phyloP scores from a whole-genome alignment of 2,329 filamentous ascomycete species.

The Didymella exigua region DNA sequence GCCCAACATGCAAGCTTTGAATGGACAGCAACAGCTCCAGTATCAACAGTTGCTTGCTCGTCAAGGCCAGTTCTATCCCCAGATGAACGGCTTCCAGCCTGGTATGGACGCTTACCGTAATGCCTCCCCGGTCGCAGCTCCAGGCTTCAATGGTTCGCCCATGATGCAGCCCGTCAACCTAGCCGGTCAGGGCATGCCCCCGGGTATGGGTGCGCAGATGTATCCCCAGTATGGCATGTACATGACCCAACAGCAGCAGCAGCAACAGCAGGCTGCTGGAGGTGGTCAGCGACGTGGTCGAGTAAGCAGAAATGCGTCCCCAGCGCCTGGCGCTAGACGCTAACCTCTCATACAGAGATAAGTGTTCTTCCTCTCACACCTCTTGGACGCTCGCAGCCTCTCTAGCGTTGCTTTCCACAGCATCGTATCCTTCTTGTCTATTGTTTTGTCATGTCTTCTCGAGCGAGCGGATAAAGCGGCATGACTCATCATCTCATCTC shows the following conservation, averaged over 20 bases:
- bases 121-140: constrained; percentile 49
- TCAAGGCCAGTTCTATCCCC: constrained; percentile 55
- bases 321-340: constrained; percentile 25
- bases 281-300: constrained; percentile 60
- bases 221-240: constrained; percentile 60
- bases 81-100: constrained; percentile 51
- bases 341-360: constrained; percentile 40
- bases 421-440: constrained; percentile 24
- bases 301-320: constrained; percentile 50
- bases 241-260: constrained; percentile 51
- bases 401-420: not conserved
- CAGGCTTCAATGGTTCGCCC: constrained; percentile 49
- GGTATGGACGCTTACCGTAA: constrained; percentile 53
- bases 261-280: constrained; percentile 48
- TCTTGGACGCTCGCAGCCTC: constrained; percentile 4
- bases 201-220: constrained; percentile 41
- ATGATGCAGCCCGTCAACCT: constrained; percentile 58
- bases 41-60: constrained; percentile 63
- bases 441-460: constrained; percentile 25
- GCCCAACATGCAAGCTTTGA: constrained; percentile 49
- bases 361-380: not conserved
- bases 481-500: constrained; percentile 26
- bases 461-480: constrained; percentile 26
- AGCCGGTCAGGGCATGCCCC: constrained; percentile 45
- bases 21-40: constrained; percentile 57